Conservation (phyloP, 495 filamentous ascomycete species). For the Pyrenula massariospora region DNA sequence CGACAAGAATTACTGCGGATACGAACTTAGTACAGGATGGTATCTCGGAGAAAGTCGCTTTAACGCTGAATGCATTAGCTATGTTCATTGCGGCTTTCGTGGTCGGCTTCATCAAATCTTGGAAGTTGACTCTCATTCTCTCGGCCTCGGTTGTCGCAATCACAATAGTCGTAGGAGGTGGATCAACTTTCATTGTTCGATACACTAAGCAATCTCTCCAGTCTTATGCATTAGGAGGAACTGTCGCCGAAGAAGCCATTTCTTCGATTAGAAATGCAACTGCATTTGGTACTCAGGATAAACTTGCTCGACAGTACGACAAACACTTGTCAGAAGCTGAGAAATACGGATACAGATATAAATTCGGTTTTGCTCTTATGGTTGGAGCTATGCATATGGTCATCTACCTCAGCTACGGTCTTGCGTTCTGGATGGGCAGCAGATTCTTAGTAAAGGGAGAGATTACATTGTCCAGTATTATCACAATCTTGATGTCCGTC, state of each 20-base stretch:
- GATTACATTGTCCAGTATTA: conserved; percentile 2
- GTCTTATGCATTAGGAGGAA: background rate
- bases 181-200: conserved; percentile 3
- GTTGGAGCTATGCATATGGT: conserved; percentile 3
- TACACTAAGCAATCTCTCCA: background rate
- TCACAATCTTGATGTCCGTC: conserved; percentile 5
- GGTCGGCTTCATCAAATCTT: conserved; percentile 21
- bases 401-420: conserved; percentile 6
- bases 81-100: conserved; percentile 24
- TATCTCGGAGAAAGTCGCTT: conserved; percentile 23
- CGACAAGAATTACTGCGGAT: conserved; percentile 24
- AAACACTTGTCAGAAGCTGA: background rate
- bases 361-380: conserved; percentile 1
- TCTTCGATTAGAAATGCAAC: conserved; percentile 6
- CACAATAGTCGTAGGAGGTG: conserved; percentile 8
- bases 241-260: conserved; percentile 11
- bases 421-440: conserved; percentile 12
- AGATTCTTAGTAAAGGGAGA: conserved; percentile 3
- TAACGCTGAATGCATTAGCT: conserved; percentile 16
- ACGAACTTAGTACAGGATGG: conserved; percentile 32
- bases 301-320: conserved; percentile 9
- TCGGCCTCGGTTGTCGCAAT: conserved; percentile 16
- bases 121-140: conserved; percentile 26
- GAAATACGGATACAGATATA: conserved; percentile 1
- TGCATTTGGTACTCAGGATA: conserved; percentile 6